A percentile compares a stretch with the other conserved stretches of the same genome.
Conservation (phyloP, 1,284 basidiomycete species). For the Trichosporon coremiiforme region DNA sequence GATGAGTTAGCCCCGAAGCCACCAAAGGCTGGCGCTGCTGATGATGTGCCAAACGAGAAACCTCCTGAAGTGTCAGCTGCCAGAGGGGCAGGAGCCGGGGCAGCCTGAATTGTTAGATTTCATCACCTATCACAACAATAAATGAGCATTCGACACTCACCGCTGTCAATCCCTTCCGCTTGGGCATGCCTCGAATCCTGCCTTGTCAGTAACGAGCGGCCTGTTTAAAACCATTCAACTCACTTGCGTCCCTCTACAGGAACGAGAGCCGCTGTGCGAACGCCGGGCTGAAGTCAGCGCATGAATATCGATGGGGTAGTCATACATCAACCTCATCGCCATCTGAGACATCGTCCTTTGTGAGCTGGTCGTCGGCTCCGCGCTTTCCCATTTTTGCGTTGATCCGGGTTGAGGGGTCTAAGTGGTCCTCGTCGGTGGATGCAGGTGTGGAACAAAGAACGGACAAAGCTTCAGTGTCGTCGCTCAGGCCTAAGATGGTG, state of each 20-base stretch:
- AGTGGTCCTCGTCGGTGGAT: not conserved
- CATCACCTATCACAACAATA: not conserved
- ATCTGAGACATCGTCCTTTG: constrained; percentile 61
- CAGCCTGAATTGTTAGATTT: constrained; percentile 1
- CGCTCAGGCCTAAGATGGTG: not conserved
- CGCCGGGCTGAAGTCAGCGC: constrained; percentile 41
- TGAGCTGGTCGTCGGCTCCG: constrained; percentile 70
- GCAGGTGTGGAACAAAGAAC: constrained; percentile 2
- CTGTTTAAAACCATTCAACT: constrained; percentile 15
- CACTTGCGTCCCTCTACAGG: constrained; percentile 49
- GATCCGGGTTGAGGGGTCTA: not conserved
- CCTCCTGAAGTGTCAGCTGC: constrained; percentile 16
- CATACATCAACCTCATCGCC: constrained; percentile 55
- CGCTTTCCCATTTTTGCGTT: constrained; percentile 62
- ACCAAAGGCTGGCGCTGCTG: constrained; percentile 17
- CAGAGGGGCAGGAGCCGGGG: constrained; percentile 15
- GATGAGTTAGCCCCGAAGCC: constrained; percentile 17
- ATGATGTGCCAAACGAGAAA: constrained; percentile 34
- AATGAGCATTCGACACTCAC: not conserved
- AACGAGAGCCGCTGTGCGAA: constrained; percentile 40
- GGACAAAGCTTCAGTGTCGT: not conserved
- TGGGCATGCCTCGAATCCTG: constrained; percentile 57
- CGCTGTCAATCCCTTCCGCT: constrained; percentile 43
- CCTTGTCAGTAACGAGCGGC: constrained; percentile 17
- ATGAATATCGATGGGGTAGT: constrained; percentile 34